Evolutionary conservation across 768 basidiomycete species (phyloP).

Genomic region (Rhizopogon vulgaris): DNA sequence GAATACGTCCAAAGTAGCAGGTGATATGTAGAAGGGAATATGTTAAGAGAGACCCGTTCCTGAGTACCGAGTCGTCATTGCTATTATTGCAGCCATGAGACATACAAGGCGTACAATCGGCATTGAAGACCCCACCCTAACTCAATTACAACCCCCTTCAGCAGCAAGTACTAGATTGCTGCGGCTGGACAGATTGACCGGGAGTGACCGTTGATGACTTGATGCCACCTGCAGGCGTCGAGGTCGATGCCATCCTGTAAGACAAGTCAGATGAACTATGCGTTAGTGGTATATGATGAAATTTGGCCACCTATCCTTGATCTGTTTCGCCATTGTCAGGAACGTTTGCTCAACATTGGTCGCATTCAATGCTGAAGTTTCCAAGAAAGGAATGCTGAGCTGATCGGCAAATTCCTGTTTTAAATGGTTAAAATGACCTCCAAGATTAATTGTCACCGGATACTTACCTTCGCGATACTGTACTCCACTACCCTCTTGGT

Average conservation of each 20-base stretch:
- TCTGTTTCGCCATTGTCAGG: constrained; percentile 97
- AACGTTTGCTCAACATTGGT: constrained; percentile 99
- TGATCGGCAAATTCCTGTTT: constrained; percentile 90
- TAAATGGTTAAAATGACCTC: constrained; percentile 4
- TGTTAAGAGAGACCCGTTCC: constrained; percentile 26
- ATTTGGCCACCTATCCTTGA: constrained; percentile 72
- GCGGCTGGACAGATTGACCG: constrained; percentile 78
- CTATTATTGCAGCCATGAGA: constrained; percentile 20
- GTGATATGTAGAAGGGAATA: constrained; percentile 19
- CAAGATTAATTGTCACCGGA: not conserved
- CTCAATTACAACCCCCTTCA: constrained; percentile 32
- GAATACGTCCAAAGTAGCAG: constrained; percentile 11
- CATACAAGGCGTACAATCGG: constrained; percentile 11
- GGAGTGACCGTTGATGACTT: constrained; percentile 83
- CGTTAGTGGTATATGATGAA: not conserved
- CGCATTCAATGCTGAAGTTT: constrained; percentile 98
- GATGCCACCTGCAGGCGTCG: constrained; percentile 65
- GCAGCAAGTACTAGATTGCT: constrained; percentile 73
- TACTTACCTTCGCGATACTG: constrained; percentile 70
- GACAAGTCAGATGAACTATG: not conserved
- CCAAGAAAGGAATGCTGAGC: constrained; percentile 88
- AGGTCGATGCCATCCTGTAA: constrained; percentile 76
- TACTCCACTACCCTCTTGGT: constrained; percentile 96
- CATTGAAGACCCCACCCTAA: constrained; percentile 10
- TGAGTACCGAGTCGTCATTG: constrained; percentile 18